phyloP scores from a whole-genome alignment of 371 early-diverging fungal genomes.

The Zancudomyces culisetae region DNA sequence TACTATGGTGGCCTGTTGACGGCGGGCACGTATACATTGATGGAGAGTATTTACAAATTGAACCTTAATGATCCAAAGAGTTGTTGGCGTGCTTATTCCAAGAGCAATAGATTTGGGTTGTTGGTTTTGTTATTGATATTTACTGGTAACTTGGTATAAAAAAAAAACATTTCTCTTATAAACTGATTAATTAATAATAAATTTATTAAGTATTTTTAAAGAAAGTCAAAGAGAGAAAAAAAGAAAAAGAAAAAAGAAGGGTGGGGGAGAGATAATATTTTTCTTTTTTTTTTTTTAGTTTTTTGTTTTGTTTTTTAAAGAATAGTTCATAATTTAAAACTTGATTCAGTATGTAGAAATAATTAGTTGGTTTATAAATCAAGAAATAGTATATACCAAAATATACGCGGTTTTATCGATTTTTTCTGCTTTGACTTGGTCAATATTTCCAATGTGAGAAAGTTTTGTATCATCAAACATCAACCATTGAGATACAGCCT shows the following conservation, averaged over 20 bases:
- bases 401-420: slow-evolving; percentile 32
- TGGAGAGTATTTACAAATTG: slow-evolving; percentile 64
- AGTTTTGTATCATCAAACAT: slow-evolving; percentile 79
- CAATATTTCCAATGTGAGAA: slow-evolving; percentile 34
- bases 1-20: slow-evolving; percentile 51
- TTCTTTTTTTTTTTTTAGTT: no score
- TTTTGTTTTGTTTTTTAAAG: no score
- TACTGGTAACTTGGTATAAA: slow-evolving; percentile 12
- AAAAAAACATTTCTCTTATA: neutral
- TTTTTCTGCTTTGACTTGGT: slow-evolving; percentile 31
- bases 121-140: slow-evolving; percentile 53
- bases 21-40: slow-evolving; percentile 54
- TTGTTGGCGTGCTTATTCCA: slow-evolving; percentile 54
- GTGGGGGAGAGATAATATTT: neutral
- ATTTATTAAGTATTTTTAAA: neutral
- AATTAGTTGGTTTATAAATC: no score
- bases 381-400: slow-evolving; percentile 25
- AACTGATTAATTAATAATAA: neutral
- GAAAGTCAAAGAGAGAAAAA: neutral
- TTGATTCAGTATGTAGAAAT: no score
- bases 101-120: slow-evolving; percentile 57
- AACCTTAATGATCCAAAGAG: slow-evolving; percentile 38
- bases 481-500: no score
- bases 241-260: neutral
- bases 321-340: no score